A percentile compares a stretch with the other conserved stretches of the same genome.
These are phyloP conservation scores for Daldinia decipiens DNA, from an alignment of 495 filamentous ascomycete genomes.

Conservation along the genomic window DNA sequence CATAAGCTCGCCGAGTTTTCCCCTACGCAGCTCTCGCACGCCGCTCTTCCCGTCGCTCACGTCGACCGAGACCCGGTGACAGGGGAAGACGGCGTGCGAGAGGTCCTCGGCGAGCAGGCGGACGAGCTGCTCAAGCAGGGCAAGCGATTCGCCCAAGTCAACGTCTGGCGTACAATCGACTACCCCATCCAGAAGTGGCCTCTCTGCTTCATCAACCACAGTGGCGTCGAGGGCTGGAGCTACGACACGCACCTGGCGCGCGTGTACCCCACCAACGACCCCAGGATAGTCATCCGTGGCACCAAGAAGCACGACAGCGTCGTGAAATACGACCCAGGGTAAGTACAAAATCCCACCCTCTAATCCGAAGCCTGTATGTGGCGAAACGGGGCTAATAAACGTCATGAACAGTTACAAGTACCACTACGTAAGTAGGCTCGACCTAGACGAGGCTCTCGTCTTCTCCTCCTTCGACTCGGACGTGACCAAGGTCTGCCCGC, in stretches of 20 bases:
- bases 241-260: constrained; percentile 43
- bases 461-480: constrained; percentile 49
- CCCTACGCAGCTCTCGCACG: constrained; percentile 43
- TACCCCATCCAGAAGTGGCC: constrained; percentile 45
- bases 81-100: constrained; percentile 68
- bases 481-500: constrained; percentile 42
- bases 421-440: constrained; percentile 55
- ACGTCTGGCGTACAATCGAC: constrained; percentile 50
- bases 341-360: constrained; percentile 11
- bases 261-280: constrained; percentile 45
- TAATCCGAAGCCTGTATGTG: neutral
- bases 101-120: constrained; percentile 75
- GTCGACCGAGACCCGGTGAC: constrained; percentile 48
- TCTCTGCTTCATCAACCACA: constrained; percentile 47
- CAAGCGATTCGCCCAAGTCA: constrained; percentile 71
- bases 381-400: constrained; percentile 17
- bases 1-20: constrained; percentile 41
- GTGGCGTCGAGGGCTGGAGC: constrained; percentile 35
- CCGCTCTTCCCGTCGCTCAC: constrained; percentile 46
- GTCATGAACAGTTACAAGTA: constrained; percentile 45
- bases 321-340: constrained; percentile 44
- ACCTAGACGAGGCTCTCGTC: constrained; percentile 46
- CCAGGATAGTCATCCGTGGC: constrained; percentile 41
- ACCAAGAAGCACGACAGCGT: constrained; percentile 46
- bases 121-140: constrained; percentile 78